Evolutionary conservation across 306 rosid species (phyloP).

Genomic region (Ormosia emarginata): DNA sequence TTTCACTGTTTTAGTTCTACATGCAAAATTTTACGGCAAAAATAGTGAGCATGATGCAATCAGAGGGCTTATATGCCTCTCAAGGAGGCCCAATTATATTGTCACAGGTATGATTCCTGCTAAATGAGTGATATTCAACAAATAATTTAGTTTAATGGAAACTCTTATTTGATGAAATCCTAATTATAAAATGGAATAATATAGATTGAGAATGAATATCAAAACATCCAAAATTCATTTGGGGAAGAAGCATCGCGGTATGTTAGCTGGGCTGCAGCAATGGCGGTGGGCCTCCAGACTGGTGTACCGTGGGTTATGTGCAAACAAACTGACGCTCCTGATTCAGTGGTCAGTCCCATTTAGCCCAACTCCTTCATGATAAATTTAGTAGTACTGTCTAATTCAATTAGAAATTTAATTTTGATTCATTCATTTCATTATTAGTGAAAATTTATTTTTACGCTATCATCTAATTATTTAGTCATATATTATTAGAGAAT

Average conservation of each 20-base stretch:
- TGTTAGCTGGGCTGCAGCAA: conserved; percentile 59
- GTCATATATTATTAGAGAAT: too few species aligned
- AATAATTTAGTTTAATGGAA: background rate
- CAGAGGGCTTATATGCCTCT: conserved; percentile 56
- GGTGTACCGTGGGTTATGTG: conserved; percentile 79
- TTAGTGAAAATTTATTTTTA: background rate
- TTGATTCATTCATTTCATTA: background rate
- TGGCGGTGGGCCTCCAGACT: conserved; percentile 56
- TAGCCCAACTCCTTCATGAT: background rate
- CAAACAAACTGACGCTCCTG: conserved; percentile 71
- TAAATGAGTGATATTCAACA: background rate
- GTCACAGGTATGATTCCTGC: conserved; percentile 34
- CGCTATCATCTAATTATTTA: background rate
- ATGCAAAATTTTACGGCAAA: conserved; percentile 71
- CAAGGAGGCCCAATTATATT: conserved; percentile 76
- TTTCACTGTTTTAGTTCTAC: conserved; percentile 40
- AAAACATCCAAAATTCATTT: conserved; percentile 55
- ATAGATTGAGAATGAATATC: conserved; percentile 76
- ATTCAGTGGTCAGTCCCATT: conserved; percentile 48
- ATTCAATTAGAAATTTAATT: background rate
- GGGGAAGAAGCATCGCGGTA: conserved; percentile 27
- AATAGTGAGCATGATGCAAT: conserved; percentile 62
- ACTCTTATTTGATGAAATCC: background rate
- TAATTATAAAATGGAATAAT: background rate
- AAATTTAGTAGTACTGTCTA: background rate